A percentile compares a stretch with the other conserved stretches of the same genome.
Evolutionary conservation across 805 yeast species (phyloP).

Genomic region (Debaryomyces hansenii): DNA sequence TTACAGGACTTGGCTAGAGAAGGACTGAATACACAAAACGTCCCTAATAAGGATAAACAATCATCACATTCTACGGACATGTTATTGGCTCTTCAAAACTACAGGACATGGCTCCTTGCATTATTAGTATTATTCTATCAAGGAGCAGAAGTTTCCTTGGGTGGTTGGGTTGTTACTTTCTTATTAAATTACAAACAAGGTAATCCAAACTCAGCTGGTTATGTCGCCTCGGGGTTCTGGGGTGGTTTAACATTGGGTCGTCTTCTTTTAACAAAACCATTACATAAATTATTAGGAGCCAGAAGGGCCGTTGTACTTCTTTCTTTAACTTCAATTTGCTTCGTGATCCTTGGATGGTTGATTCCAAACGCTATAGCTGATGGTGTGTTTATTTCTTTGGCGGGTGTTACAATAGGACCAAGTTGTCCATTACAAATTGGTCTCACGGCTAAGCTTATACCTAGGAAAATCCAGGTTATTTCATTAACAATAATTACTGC

Average conservation of each 20-base stretch:
- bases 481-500: constrained; percentile 54
- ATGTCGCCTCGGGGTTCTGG: constrained; percentile 72
- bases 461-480: constrained; percentile 51
- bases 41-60: not conserved
- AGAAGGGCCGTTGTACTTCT: constrained; percentile 44
- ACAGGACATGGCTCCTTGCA: constrained; percentile 49
- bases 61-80: constrained; percentile 10
- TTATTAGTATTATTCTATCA: constrained; percentile 59
- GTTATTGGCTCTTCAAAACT: constrained; percentile 38
- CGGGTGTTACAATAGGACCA: constrained; percentile 69
- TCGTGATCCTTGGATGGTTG: constrained; percentile 49
- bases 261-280: constrained; percentile 43
- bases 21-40: not conserved
- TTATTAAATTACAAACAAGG: constrained; percentile 55
- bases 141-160: constrained; percentile 69
- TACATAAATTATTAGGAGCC: constrained; percentile 42
- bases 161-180: constrained; percentile 71
- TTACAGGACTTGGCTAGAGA: not conserved
- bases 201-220: constrained; percentile 51
- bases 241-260: constrained; percentile 69
- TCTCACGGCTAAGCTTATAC: constrained; percentile 43
- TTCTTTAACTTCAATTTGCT: constrained; percentile 30
- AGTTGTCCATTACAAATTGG: constrained; percentile 54
- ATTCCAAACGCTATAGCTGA: constrained; percentile 44
- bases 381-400: constrained; percentile 46